These are phyloP conservation scores for Leucocoprinus sp. DNA, from an alignment of 768 basidiomycete genomes.

Conservation along the genomic window DNA sequence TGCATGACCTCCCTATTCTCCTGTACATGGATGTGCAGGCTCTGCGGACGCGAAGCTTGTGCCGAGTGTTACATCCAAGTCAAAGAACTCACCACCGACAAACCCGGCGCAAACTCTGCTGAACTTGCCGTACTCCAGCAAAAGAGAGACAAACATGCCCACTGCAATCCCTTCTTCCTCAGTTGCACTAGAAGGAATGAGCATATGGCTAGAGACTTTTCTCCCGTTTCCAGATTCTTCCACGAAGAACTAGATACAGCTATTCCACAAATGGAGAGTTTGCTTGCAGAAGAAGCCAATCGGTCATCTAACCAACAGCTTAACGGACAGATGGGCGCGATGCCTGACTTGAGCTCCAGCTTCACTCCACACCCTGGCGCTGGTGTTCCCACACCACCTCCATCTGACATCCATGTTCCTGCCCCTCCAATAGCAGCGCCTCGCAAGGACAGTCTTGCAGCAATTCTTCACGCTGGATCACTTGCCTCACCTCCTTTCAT, in stretches of 20 bases:
- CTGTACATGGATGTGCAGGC: conserved; percentile 83
- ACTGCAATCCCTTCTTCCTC: conserved; percentile 67
- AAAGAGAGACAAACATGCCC: conserved; percentile 51
- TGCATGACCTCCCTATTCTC: conserved; percentile 93
- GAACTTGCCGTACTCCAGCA: conserved; percentile 43
- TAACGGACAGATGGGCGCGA: neutral
- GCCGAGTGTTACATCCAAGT: conserved; percentile 74
- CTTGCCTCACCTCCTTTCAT: conserved; percentile 13
- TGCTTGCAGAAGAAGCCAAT: conserved; percentile 25
- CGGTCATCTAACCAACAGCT: neutral
- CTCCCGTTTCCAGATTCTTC: conserved; percentile 74
- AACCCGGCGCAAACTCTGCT: conserved; percentile 35
- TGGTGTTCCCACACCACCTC: conserved; percentile 7
- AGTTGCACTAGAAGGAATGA: conserved; percentile 65
- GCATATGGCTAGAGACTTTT: conserved; percentile 60
- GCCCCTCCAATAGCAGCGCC: neutral
- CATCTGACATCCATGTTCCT: conserved; percentile 6
- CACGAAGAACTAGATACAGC: conserved; percentile 53
- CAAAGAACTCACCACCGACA: conserved; percentile 49
- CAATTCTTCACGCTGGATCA: neutral
- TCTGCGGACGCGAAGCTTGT: conserved; percentile 87
- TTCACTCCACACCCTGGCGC: conserved; percentile 6
- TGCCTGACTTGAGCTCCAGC: conserved; percentile 8
- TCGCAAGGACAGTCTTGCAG: conserved; percentile 6
- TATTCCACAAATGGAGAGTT: conserved; percentile 59